Conservation (phyloP, 257 asterid genomes). For the Penstemon newberryi region DNA sequence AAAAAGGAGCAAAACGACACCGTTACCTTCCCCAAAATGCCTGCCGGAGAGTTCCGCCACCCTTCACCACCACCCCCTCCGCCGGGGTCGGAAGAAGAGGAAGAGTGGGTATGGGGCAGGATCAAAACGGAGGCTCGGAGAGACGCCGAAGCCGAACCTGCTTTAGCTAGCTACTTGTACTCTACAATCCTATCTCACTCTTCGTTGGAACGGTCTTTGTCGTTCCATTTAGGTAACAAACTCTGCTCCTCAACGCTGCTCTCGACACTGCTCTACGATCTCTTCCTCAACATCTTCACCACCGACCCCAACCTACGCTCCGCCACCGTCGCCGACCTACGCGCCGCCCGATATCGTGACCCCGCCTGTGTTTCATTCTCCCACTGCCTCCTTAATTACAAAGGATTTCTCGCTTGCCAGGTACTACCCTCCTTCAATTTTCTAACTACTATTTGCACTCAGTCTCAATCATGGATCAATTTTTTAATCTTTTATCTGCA, state of each 20-base stretch:
- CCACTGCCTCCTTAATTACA: slow-evolving; percentile 66
- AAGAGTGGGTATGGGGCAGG: slow-evolving; percentile 67
- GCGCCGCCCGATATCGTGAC: slow-evolving; percentile 59
- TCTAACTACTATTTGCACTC: too few relatives aligned
- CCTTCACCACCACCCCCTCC: slow-evolving; percentile 45
- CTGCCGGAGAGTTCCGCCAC: slow-evolving; percentile 55
- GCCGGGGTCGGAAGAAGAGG: slow-evolving; percentile 56
- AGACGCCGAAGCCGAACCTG: slow-evolving; percentile 92
- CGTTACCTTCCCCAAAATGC: slow-evolving; percentile 41
- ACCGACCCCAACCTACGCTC: slow-evolving; percentile 67
- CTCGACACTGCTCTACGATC: slow-evolving; percentile 77
- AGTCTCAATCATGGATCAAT: too few relatives aligned
- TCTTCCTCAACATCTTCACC: slow-evolving; percentile 73
- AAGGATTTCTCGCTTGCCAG: slow-evolving; percentile 78
- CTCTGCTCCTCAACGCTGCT: slow-evolving; percentile 86
- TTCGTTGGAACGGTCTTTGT: slow-evolving; percentile 72
- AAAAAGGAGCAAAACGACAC: slow-evolving; percentile 21
- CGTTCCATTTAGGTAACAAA: slow-evolving; percentile 83
- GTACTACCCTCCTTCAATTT: slow-evolving; percentile 22
- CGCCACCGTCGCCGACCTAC: slow-evolving; percentile 68
- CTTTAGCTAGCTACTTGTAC: slow-evolving; percentile 77
- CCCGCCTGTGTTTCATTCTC: slow-evolving; percentile 69
- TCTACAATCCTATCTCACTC: slow-evolving; percentile 83
- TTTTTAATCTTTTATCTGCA: too few relatives aligned
- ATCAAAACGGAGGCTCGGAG: slow-evolving; percentile 78